A percentile compares a stretch with the other conserved stretches of the same genome.
Conservation (phyloP, 1,284 basidiomycete genomes). For the Termitomyces sp. region DNA sequence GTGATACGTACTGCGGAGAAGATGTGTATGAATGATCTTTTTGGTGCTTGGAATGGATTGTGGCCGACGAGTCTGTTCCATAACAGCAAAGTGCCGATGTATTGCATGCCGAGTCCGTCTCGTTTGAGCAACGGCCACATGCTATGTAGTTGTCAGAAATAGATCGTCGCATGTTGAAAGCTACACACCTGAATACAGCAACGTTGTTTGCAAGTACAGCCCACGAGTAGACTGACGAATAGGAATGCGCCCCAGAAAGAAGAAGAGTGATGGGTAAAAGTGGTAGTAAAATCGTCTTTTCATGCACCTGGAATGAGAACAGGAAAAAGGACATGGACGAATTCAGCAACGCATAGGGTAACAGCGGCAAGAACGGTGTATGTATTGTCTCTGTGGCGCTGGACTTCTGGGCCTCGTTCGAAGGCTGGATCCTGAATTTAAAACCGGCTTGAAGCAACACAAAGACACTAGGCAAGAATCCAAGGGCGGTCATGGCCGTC, state of each 20-base stretch:
- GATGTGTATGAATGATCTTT: slow-evolving; percentile 30
- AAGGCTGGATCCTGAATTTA: slow-evolving; percentile 26
- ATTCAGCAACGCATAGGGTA: slow-evolving; percentile 68
- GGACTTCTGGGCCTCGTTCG: slow-evolving; percentile 11
- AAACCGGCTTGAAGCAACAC: slow-evolving; percentile 48
- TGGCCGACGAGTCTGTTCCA: slow-evolving; percentile 87
- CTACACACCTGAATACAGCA: slow-evolving; percentile 78
- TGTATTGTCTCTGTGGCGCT: slow-evolving; percentile 17
- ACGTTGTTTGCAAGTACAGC: slow-evolving; percentile 80
- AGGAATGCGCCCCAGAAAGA: slow-evolving; percentile 56
- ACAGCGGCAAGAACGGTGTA: slow-evolving; percentile 53
- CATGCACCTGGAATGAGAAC: slow-evolving; percentile 94
- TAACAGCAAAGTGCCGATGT: slow-evolving; percentile 56
- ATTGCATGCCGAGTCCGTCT: slow-evolving; percentile 78
- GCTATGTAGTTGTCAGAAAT: slow-evolving; percentile 34
- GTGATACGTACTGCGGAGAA: slow-evolving; percentile 51
- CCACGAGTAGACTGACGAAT: slow-evolving; percentile 72
- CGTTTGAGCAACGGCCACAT: slow-evolving; percentile 87
- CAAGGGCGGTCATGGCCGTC: slow-evolving; percentile 52
- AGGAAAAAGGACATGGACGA: slow-evolving; percentile 88
- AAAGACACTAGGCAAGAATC: slow-evolving; percentile 60
- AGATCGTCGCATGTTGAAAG: background rate
- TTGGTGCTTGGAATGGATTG: slow-evolving; percentile 42
- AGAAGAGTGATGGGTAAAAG: slow-evolving; percentile 81
- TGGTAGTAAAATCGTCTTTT: slow-evolving; percentile 89